phyloP scores from a whole-genome alignment of 2,329 filamentous ascomycete genomes.

The Neonectria coccinea region DNA sequence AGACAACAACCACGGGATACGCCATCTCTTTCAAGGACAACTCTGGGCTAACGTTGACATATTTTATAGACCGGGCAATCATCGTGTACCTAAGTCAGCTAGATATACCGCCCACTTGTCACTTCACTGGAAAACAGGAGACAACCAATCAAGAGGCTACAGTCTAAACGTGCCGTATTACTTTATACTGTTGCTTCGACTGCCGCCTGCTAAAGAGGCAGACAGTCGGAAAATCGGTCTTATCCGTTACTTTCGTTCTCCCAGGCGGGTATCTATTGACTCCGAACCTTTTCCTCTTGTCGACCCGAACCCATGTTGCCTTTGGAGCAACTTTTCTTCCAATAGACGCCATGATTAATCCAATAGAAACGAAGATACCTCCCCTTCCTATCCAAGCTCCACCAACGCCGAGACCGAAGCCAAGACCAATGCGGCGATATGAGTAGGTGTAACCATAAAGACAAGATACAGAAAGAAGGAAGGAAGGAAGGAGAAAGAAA shows the following conservation, averaged over 20 bases:
- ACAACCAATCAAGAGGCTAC: background rate
- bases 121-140: background rate
- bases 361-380: background rate
- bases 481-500: background rate
- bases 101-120: background rate
- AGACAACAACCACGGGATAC: no score
- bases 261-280: constrained; percentile 11
- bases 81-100: background rate
- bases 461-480: background rate
- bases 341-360: background rate
- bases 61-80: background rate
- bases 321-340: background rate
- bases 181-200: no score
- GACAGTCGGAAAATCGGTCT: background rate
- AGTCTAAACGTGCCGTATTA: background rate
- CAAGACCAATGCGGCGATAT: background rate
- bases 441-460: background rate
- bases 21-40: background rate
- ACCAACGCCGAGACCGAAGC: background rate
- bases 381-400: background rate
- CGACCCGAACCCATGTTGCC: background rate
- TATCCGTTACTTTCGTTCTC: background rate
- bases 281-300: constrained; percentile 7
- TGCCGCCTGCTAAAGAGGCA: background rate
- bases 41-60: no score